These are phyloP conservation scores for Tuber calosporum DNA, from an alignment of 495 filamentous ascomycete genomes.

Conservation along the genomic window DNA sequence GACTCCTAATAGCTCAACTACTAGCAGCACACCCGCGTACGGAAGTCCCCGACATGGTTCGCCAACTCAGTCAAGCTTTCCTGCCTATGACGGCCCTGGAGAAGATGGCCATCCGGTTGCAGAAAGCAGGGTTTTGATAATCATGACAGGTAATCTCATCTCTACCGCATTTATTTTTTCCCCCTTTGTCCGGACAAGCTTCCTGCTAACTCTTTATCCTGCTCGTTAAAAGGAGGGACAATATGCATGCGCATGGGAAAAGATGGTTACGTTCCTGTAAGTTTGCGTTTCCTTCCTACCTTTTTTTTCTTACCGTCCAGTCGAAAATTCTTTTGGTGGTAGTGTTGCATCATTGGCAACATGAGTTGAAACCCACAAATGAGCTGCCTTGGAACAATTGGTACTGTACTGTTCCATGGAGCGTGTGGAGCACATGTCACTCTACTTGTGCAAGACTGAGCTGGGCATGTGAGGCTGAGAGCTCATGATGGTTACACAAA, in stretches of 20 bases:
- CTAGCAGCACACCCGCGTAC: neutral
- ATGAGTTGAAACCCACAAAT: neutral
- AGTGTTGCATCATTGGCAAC: neutral
- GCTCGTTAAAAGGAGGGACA: constrained; percentile 53
- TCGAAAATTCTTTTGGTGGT: neutral
- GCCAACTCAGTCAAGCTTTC: neutral
- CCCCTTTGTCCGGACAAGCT: neutral
- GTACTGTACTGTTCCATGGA: neutral
- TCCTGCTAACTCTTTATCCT: neutral
- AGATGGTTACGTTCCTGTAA: constrained; percentile 48
- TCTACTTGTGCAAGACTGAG: neutral
- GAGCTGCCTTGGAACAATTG: neutral
- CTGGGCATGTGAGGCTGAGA: constrained; percentile 46
- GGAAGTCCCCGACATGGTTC: neutral
- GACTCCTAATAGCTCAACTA: neutral
- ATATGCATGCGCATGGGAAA: constrained; percentile 76
- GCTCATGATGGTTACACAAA: neutral
- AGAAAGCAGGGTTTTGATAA: constrained; percentile 76
- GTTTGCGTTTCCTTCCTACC: constrained; percentile 11
- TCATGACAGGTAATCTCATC: constrained; percentile 64
- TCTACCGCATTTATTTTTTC: neutral
- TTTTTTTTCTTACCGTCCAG: neutral
- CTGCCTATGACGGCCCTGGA: neutral
- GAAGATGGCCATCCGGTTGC: constrained; percentile 16
- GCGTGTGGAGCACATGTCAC: neutral